Evolutionary conservation across 2,329 filamentous ascomycete species (phyloP).

Genomic region (Thielaviopsis ethacetica): DNA sequence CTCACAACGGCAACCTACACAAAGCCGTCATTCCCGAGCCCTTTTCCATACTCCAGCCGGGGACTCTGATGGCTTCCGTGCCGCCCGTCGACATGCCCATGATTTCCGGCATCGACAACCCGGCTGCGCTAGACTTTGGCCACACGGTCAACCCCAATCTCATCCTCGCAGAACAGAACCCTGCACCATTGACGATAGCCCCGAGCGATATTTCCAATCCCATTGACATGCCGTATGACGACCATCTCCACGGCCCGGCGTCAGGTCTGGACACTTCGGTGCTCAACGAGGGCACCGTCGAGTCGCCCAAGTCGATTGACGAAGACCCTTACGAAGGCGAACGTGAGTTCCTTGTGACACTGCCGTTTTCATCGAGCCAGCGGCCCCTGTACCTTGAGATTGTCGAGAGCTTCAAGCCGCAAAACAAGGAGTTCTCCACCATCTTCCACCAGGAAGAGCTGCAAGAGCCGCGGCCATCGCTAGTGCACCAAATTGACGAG

Average conservation of each 20-base stretch:
- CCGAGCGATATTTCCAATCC: slow-evolving; percentile 23
- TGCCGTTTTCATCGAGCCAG: slow-evolving; percentile 38
- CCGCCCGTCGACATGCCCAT: background rate
- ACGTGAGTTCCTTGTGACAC: slow-evolving; percentile 35
- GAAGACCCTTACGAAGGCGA: slow-evolving; percentile 14
- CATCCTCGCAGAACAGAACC: slow-evolving; percentile 3
- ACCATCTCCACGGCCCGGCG: slow-evolving; percentile 1
- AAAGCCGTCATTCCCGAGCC: background rate
- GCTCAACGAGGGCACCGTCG: slow-evolving; percentile 4
- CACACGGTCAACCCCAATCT: slow-evolving; percentile 3
- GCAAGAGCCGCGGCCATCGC: slow-evolving; percentile 22
- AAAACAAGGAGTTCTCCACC: slow-evolving; percentile 29
- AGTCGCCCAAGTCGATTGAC: slow-evolving; percentile 1
- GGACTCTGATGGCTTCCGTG: background rate
- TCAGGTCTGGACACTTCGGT: slow-evolving; percentile 9
- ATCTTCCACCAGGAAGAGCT: slow-evolving; percentile 25
- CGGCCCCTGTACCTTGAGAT: slow-evolving; percentile 35
- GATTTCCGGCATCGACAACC: slow-evolving; percentile 8
- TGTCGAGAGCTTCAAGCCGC: slow-evolving; percentile 26
- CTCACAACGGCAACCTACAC: background rate
- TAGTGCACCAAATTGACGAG: slow-evolving; percentile 31
- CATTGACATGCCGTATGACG: slow-evolving; percentile 13
- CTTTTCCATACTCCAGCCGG: slow-evolving; percentile 1
- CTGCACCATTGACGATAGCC: slow-evolving; percentile 19
- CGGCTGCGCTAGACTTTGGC: slow-evolving; percentile 20